Conservation (phyloP, 139 green algal species). For the Chlorella ohadii region DNA sequence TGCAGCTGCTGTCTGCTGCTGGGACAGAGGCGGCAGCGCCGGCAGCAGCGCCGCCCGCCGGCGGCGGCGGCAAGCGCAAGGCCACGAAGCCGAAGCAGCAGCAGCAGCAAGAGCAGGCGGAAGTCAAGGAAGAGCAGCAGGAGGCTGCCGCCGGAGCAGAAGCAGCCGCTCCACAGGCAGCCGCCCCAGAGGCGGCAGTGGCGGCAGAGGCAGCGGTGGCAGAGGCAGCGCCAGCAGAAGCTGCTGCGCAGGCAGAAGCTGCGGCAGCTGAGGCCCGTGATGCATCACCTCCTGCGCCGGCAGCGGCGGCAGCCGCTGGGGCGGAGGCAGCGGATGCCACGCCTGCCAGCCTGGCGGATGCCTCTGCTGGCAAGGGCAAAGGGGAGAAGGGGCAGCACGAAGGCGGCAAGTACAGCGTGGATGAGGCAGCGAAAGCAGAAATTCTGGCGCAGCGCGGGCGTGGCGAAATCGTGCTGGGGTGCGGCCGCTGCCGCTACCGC, state of each 20-base stretch:
- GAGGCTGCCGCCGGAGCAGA: not conserved
- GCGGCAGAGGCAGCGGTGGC: not conserved
- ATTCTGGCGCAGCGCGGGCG: not conserved
- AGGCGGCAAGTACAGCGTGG: constrained; percentile 1
- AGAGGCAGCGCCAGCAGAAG: not conserved
- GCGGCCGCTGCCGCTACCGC: constrained; percentile 23
- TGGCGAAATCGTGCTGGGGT: constrained; percentile 21
- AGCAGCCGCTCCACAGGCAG: not conserved
- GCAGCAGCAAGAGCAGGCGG: too few relatives aligned
- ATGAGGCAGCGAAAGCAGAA: constrained; percentile 6
- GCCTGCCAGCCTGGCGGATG: not conserved
- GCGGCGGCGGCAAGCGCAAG: constrained; percentile 7
- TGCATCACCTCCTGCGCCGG: too few relatives aligned
- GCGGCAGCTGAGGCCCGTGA: not conserved
- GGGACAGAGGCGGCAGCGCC: not conserved
- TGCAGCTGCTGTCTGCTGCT: not conserved
- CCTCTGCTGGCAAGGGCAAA: not conserved
- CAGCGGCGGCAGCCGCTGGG: too few relatives aligned
- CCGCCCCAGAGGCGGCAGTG: not conserved
- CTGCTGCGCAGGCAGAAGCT: not conserved
- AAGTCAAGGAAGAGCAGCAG: not conserved
- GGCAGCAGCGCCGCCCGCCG: not conserved
- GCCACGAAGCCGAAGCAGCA: not conserved
- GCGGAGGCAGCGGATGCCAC: too few relatives aligned
- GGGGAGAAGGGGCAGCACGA: too few relatives aligned